phyloP scores from a whole-genome alignment of 768 basidiomycete genomes.

The Suillus placidus region DNA sequence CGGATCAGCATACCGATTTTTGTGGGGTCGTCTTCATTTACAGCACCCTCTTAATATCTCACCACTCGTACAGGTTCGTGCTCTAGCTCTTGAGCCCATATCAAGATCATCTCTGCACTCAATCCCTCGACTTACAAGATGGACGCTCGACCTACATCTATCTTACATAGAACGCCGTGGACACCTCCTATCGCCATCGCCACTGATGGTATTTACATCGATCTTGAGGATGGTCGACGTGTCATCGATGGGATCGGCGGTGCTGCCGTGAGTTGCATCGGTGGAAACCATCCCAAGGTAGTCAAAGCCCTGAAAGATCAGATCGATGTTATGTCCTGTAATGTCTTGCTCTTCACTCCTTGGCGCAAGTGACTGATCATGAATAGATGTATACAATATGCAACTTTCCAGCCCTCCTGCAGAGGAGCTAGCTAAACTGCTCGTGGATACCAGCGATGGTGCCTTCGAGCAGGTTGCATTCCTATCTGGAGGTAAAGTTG shows the following conservation, averaged over 20 bases:
- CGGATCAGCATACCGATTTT: neutral
- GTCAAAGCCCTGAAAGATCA: conserved; percentile 78
- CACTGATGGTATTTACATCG: conserved; percentile 71
- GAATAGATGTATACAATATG: conserved; percentile 82
- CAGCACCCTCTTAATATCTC: neutral
- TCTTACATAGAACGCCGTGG: conserved; percentile 76
- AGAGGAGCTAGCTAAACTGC: conserved; percentile 69
- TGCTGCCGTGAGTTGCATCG: conserved; percentile 81
- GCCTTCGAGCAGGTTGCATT: conserved; percentile 76
- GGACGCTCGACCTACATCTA: conserved; percentile 32
- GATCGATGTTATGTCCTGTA: conserved; percentile 76
- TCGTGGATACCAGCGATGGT: conserved; percentile 69
- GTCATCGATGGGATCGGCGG: conserved; percentile 85
- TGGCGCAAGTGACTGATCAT: conserved; percentile 1
- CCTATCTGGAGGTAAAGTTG: conserved; percentile 70
- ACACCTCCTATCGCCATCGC: conserved; percentile 66
- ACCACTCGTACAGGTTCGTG: neutral
- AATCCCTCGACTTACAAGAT: neutral
- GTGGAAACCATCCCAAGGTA: conserved; percentile 73
- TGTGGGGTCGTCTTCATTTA: neutral
- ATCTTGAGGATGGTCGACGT: conserved; percentile 66
- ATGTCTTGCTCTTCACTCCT: conserved; percentile 26
- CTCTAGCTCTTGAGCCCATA: neutral
- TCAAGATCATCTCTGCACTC: neutral
- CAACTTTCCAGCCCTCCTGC: conserved; percentile 82